phyloP scores from a whole-genome alignment of 805 yeast species.

The Metschnikowia hibisci region DNA sequence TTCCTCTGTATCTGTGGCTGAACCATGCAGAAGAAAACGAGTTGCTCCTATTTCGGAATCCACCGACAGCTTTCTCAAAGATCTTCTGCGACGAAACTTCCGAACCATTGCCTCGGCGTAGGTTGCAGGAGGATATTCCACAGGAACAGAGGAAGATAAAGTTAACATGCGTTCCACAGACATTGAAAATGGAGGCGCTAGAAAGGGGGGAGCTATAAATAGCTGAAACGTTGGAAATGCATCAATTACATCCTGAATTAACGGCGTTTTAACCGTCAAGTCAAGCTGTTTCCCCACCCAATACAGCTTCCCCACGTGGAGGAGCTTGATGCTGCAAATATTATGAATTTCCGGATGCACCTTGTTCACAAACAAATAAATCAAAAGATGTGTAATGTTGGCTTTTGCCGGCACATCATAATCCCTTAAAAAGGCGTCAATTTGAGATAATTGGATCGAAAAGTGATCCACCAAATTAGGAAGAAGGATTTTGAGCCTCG shows the following conservation, averaged over 20 bases:
- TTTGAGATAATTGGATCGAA: conserved; percentile 5
- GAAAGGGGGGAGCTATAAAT: not conserved
- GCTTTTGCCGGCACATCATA: not conserved
- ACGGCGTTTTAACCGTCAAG: conserved; percentile 8
- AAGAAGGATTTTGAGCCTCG: conserved; percentile 9
- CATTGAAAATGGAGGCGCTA: conserved; percentile 8
- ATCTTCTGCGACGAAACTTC: conserved; percentile 6
- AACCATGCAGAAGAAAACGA: conserved; percentile 11
- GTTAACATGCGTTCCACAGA: conserved; percentile 2
- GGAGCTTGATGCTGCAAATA: conserved; percentile 14
- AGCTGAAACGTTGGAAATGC: conserved; percentile 16
- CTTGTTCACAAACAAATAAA: conserved; percentile 11
- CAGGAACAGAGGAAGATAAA: not conserved
- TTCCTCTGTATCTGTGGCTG: conserved; percentile 14
- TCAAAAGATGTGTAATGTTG: conserved; percentile 11
- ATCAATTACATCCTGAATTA: conserved; percentile 5
- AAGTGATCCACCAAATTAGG: conserved; percentile 15
- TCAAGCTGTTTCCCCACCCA: conserved; percentile 8
- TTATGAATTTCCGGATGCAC: conserved; percentile 3
- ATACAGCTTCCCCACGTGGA: conserved; percentile 16
- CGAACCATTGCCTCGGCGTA: conserved; percentile 18
- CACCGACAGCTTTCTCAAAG: conserved; percentile 10
- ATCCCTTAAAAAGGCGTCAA: conserved; percentile 8
- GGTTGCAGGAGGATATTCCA: conserved; percentile 8
- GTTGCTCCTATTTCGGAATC: not conserved